Conservation (phyloP, 2,329 filamentous ascomycete genomes). For the Talaromyces sp. region DNA sequence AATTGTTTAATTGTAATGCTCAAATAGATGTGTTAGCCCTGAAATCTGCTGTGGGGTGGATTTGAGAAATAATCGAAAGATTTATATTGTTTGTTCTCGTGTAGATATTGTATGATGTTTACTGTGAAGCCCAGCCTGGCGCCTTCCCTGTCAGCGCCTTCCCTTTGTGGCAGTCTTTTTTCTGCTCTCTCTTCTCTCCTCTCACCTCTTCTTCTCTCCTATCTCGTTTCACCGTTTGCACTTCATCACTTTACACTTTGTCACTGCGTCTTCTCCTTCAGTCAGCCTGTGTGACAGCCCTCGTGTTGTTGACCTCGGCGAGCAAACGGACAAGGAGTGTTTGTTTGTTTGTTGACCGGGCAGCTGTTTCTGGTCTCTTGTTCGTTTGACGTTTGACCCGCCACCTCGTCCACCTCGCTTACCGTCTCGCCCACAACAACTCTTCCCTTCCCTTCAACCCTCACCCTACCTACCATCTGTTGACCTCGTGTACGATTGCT, state of each 20-base stretch:
- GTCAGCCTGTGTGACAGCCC: neutral
- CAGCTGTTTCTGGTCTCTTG: neutral
- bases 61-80: neutral
- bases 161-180: neutral
- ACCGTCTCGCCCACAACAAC: neutral
- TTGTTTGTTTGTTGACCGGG: neutral
- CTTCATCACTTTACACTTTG: neutral
- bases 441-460: neutral
- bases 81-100: conserved; percentile 1
- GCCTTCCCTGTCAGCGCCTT: conserved; percentile 3
- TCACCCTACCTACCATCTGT: neutral
- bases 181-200: neutral
- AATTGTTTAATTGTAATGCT: neutral
- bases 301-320: neutral
- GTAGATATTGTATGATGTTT: neutral
- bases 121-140: neutral
- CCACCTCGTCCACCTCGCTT: neutral
- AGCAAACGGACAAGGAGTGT: neutral
- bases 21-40: neutral
- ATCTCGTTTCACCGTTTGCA: neutral
- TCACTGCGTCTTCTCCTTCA: neutral
- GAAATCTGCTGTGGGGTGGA: neutral
- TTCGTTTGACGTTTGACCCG: neutral
- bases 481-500: neutral
- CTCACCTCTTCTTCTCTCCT: neutral